Base-by-base conservation (phyloP, 108 stramenopile species). In the Nannochloropsis gaditana region DNA sequence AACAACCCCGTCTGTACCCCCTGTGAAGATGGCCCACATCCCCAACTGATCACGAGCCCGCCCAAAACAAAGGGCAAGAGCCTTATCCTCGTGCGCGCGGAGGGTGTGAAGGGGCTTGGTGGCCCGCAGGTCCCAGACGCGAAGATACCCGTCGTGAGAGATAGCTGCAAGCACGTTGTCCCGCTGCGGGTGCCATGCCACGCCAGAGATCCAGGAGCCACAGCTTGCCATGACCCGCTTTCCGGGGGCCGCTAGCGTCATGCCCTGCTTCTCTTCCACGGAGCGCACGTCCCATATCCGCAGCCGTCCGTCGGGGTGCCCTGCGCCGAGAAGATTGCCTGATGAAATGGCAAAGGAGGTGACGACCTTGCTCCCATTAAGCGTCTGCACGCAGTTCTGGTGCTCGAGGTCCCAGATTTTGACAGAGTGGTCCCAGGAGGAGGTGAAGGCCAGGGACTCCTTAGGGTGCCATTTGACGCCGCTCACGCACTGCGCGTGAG, bases 371-470 rank as follows among this genome's bases (percentile, higher is more conserved):
- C 81, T 43, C 11, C 84, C 17, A 45, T 47, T 79, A 15, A 73
- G 41, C 1, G 84, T 84, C 59, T 41, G 41, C 41, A 84, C 1
- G 84, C 50, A 59, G 45, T 84, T 43, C 1, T 84, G 84, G 10
- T 17, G 45, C 84, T 84, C 84, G 15, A 84, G 79, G 44, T 84
- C 84, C 84, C 84, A 84, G 59, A 17, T 11, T 17, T 73, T 84
- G 42, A 84, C 44, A 17, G 47, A 59, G 84, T 84, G 84, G 44
- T 84, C 84, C 84, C 81, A 82, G 81, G 81, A 82, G 42, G 81
- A 82, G 81, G 81, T 43, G 43, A 43, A 82, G 43, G 17, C 81
- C 81, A 10, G 1, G 43, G 42, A 43, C 10, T 43, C 81, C 11
- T 10, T 15, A 10, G 10, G 42, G 43, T 82, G 81, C 43, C 47